These are phyloP conservation scores for Prosopis cineraria DNA, from an alignment of 306 rosid species.

Conservation along the genomic window DNA sequence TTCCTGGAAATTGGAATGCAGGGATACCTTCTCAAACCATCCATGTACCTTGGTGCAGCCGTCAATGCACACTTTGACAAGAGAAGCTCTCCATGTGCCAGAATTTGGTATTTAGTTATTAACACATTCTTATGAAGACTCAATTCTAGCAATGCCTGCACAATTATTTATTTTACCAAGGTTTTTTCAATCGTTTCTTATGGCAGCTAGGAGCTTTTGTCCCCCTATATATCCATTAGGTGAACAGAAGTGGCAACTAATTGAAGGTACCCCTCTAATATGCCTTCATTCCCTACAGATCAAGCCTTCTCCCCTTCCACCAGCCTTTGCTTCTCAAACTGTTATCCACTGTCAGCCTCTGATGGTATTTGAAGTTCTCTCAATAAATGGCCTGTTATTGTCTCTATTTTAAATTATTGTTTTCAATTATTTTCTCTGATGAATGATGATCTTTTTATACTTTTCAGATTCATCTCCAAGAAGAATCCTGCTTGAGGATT, in stretches of 20 bases:
- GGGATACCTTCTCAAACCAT: conserved; percentile 85
- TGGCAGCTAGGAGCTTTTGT: conserved; percentile 81
- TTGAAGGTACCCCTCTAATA: conserved; percentile 69
- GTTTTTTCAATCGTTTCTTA: conserved; percentile 30
- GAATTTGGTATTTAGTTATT: conserved; percentile 68
- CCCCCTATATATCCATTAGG: conserved; percentile 91
- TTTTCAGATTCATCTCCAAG: conserved; percentile 83
- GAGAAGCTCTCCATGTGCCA: conserved; percentile 57
- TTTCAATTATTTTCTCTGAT: conserved; percentile 16
- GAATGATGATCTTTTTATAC: conserved; percentile 22
- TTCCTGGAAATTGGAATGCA: conserved; percentile 53
- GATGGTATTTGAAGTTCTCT: conserved; percentile 57
- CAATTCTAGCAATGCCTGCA: conserved; percentile 13
- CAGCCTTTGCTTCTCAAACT: conserved; percentile 84
- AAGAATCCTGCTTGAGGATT: conserved; percentile 85
- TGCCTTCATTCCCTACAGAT: conserved; percentile 78
- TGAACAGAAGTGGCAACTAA: conserved; percentile 72
- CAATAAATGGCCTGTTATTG: background rate
- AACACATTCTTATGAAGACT: conserved; percentile 10
- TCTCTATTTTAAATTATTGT: background rate
- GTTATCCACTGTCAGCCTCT: conserved; percentile 89
- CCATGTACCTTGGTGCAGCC: conserved; percentile 94
- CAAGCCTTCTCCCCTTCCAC: conserved; percentile 86
- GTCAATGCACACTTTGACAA: conserved; percentile 55
- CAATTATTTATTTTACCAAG: conserved; percentile 28